Evolutionary conservation across 768 basidiomycete genomes (phyloP), one percentile per base, ranked within the genome.

Genomic region (Rhodotorula graminis): DNA sequence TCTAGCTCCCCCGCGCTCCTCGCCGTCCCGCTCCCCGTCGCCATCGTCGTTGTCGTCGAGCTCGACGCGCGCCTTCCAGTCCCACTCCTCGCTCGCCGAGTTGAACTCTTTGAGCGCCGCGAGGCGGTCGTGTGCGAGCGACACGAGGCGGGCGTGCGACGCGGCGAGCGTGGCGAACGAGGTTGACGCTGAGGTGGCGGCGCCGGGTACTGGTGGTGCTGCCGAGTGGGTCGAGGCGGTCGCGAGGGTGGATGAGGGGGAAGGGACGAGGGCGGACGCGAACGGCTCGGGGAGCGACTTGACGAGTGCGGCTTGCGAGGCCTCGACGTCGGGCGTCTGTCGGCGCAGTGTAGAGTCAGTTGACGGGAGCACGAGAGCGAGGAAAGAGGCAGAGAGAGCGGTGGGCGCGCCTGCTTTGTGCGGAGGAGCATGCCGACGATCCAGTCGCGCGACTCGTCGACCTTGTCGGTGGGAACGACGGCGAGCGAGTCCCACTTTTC

Each of bases 391-490:
- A 29, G 15, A n/a, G 6, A 25, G 2, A 29, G 33, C 2, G 8
- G n/a, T 14, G 8, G 2, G 8, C 65, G 44, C 33, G 72, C 74
- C 68, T 76, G 74, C 61, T 76, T 76, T 1, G 74, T 76, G 31
- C 74, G 27, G 1, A 72, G 42, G 3, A 76, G 56, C 44, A 72
- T 56, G 5, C 74, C 74, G 29, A 76, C 74, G 23, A 76, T 55
- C 74, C 74, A 76, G 50, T 76, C 74, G 60, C 65, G 64, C 2
- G 46, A 58, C 59, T 76, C 74, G 58, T 76, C 74, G n/a, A 76
- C 65, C 46, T 55, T 29, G 18, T 33, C 59, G 11, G 47, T 49
- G 15, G 74, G 74, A 14, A 67, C 71, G 53, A 76, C 62, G 12
- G 12, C n/a, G 21, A 66, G 61, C 2, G 31, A 15, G 14, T 69